phyloP scores from a whole-genome alignment of 345 rosid species.

The sweet orange (Citrus sinensis) region DVS_A1.0 CM039168.1:28205001-28205500 shows the following conservation, averaged over 20 bases:
- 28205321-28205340: not conserved
- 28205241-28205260: not conserved
- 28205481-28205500: slow-evolving; percentile 27
- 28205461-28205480: slow-evolving; percentile 91
- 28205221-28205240: not conserved
- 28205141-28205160: not conserved
- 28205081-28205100: not conserved
- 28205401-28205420: slow-evolving; percentile 89
- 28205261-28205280: not conserved
- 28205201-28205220: not conserved
- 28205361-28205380: slow-evolving; percentile 76
- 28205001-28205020: not conserved
- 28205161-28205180: not conserved
- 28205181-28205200: not conserved
- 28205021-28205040: not conserved
- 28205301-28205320: not conserved
- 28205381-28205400: slow-evolving; percentile 89
- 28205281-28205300: not conserved
- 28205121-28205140: not conserved
- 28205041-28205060: not conserved
- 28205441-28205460: slow-evolving; percentile 91
- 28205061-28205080: not conserved
- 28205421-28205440: slow-evolving; percentile 85
- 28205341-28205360: slow-evolving; percentile 56
- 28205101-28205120: not conserved